These are phyloP conservation scores for Russula sp. DNA, from an alignment of 768 basidiomycete species.

Conservation along the genomic window DNA sequence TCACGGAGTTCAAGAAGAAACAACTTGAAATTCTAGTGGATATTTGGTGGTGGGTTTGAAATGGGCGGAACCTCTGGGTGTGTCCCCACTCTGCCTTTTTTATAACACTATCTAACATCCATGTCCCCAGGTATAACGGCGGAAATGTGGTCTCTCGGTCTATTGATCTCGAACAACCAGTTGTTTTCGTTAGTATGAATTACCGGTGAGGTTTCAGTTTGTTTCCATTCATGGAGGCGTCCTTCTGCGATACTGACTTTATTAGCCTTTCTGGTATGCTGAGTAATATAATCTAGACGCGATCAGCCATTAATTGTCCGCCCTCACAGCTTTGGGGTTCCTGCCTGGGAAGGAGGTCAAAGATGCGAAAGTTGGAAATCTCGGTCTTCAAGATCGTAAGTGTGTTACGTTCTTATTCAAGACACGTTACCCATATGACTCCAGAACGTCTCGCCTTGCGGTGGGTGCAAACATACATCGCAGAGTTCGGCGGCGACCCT, in stretches of 20 bases:
- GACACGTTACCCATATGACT: constrained; percentile 46
- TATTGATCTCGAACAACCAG: constrained; percentile 21
- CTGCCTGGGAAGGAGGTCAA: constrained; percentile 45
- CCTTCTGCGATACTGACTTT: background rate
- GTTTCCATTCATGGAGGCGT: background rate
- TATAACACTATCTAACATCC: background rate
- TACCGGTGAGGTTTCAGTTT: constrained; percentile 24
- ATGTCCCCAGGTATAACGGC: constrained; percentile 22
- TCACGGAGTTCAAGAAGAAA: background rate
- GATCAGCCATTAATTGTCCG: background rate
- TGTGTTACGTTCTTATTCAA: constrained; percentile 27
- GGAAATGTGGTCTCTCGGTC: constrained; percentile 23
- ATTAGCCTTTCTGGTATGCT: constrained; percentile 17
- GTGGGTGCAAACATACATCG: constrained; percentile 63
- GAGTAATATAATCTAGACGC: background rate
- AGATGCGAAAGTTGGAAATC: no score
- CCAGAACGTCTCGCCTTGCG: no score
- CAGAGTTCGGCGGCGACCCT: constrained; percentile 58
- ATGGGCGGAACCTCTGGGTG: constrained; percentile 13
- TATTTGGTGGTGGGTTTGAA: constrained; percentile 24
- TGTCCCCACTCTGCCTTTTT: background rate
- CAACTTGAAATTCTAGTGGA: constrained; percentile 22
- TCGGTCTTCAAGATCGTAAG: no score
- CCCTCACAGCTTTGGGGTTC: constrained; percentile 40
- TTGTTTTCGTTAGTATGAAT: constrained; percentile 27